Conservation (phyloP, 495 filamentous ascomycete genomes). For the Astrocystis sublimbata region DNA sequence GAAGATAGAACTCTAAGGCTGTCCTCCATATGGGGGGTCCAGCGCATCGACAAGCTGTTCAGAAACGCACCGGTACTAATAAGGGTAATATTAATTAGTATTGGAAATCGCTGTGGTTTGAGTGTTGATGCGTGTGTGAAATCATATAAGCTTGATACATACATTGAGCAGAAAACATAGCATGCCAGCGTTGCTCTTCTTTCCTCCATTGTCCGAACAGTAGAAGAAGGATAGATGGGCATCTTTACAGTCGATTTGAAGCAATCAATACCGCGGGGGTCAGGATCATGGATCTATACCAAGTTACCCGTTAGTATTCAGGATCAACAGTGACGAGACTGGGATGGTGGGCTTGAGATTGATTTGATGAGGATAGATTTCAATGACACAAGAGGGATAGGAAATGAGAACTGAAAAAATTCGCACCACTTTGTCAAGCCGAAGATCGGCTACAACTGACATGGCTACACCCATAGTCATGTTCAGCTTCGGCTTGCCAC, state of each 20-base stretch:
- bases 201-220: constrained; percentile 32
- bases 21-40: constrained; percentile 36
- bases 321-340: not conserved
- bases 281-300: constrained; percentile 26
- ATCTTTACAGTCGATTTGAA: constrained; percentile 26
- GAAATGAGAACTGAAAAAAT: not conserved
- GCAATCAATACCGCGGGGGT: constrained; percentile 22
- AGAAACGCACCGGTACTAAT: constrained; percentile 35
- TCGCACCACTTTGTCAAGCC: constrained; percentile 50
- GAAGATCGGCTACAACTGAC: constrained; percentile 54
- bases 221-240: constrained; percentile 7
- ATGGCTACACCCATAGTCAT: constrained; percentile 52
- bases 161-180: constrained; percentile 28
- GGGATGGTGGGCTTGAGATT: not conserved
- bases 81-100: not conserved
- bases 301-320: not conserved
- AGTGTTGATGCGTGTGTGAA: not conserved
- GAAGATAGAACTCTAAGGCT: constrained; percentile 27
- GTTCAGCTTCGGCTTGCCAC: constrained; percentile 39
- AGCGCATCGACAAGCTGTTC: constrained; percentile 31
- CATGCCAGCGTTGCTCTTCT: constrained; percentile 31
- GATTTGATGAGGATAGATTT: not conserved
- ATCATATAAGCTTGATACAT: constrained; percentile 8
- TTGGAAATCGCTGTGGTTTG: not conserved
- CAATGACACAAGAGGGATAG: not conserved